These are phyloP conservation scores for Cryptococcus sp. DNA, from an alignment of 1,284 basidiomycete genomes.

Conservation along the genomic window DNA sequence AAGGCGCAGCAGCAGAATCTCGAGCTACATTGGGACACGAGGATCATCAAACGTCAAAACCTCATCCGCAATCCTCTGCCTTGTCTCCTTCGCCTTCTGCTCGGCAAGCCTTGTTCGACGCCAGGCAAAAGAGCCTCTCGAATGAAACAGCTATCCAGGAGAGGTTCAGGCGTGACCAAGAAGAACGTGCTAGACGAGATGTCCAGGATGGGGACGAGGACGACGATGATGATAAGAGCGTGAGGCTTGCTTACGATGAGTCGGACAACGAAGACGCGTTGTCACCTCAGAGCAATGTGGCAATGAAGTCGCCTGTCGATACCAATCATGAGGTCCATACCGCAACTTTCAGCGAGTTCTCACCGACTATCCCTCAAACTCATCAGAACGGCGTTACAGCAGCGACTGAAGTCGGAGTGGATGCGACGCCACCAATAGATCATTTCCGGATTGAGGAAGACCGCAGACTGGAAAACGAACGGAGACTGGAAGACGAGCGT, in stretches of 20 bases:
- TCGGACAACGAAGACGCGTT: constrained; percentile 1
- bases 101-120: constrained; percentile 24
- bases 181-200: constrained; percentile 3
- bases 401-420: too few relatives aligned
- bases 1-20: not conserved
- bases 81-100: constrained; percentile 28
- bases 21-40: constrained; percentile 10
- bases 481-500: constrained; percentile 5
- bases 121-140: constrained; percentile 23
- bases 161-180: constrained; percentile 29
- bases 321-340: too few relatives aligned
- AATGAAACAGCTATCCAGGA: constrained; percentile 37
- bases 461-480: not conserved
- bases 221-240: constrained; percentile 17
- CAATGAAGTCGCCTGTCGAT: not conserved
- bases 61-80: not conserved
- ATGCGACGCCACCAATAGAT: too few relatives aligned
- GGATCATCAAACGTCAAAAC: not conserved
- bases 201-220: not conserved
- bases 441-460: constrained; percentile 2
- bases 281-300: not conserved
- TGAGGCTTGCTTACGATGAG: constrained; percentile 20
- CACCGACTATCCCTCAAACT: too few relatives aligned
- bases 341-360: too few relatives aligned
- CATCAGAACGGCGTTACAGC: too few relatives aligned